phyloP scores from a whole-genome alignment of 306 rosid species.

The Castanospermum australe region DNA sequence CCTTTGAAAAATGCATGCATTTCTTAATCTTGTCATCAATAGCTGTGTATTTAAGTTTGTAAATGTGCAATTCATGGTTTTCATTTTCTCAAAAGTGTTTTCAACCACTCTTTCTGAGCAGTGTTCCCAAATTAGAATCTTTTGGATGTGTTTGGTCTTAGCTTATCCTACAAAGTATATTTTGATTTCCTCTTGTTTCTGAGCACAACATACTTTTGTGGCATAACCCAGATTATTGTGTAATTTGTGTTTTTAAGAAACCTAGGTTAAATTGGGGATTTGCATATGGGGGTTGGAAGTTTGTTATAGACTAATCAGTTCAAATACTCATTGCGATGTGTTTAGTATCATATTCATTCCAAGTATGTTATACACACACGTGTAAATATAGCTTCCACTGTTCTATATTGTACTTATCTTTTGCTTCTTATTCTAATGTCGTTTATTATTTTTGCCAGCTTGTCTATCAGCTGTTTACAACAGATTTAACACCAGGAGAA shows the following conservation, averaged over 20 bases:
- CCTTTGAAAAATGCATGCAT: constrained; percentile 13
- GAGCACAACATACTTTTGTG: not conserved
- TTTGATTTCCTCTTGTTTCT: constrained; percentile 6
- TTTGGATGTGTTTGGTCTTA: not conserved
- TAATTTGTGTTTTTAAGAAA: not conserved
- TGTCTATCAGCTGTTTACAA: constrained; percentile 89
- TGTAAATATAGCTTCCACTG: constrained; percentile 4
- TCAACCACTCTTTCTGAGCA: not conserved
- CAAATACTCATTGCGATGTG: not conserved
- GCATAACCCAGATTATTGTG: constrained; percentile 17
- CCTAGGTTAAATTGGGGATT: not conserved
- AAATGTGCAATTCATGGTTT: not conserved
- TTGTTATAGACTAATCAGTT: not conserved
- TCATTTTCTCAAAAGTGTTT: not conserved
- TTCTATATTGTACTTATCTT: not conserved
- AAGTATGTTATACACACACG: not conserved
- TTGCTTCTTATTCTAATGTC: constrained; percentile 9
- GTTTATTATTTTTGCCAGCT: constrained; percentile 56
- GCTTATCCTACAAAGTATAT: not conserved
- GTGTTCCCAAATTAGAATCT: not conserved
- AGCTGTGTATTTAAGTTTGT: constrained; percentile 7
- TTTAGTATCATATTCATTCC: not conserved
- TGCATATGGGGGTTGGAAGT: not conserved
- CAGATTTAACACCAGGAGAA: constrained; percentile 72
- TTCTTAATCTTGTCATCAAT: not conserved